Base-by-base conservation (phyloP, 306 rosid species). In the Lablab purpureus region DNA sequence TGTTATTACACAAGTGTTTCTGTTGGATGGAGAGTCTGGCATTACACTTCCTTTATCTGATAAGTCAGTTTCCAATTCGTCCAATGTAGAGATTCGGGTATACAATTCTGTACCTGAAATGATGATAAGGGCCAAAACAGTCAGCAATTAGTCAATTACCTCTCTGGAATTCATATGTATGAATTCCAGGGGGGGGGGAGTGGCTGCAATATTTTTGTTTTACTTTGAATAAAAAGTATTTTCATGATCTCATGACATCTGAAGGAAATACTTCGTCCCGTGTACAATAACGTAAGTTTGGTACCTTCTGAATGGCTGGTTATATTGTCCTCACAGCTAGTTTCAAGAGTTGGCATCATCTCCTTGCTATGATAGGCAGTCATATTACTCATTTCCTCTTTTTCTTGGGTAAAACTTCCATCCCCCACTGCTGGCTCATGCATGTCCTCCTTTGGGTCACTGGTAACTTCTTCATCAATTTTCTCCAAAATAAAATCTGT, bases 231-330 rank as follows among this genome's bases (percentile, higher is more conserved):
- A 32, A 58, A 34, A 59, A 40, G 22, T 3, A 13, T 1, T 5
- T 43, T 79, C 68, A 80, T 67, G 58, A 52, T 27, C 45, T 22
- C 60, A 54, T 30, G 58, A 6, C 25, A 55, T 66, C 67, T 66
- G n/a, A 28, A 67, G 41, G 68, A 60, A 46, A 77, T 50, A 23
- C 47, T 25, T 47, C 74, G 19, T 64, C 36, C 56, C 43, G 50
- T 40, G 76, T 22, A 71, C 30, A 56, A 30, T 41, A 62, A 27
- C 32, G 67, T 67, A 62, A 67, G n/a, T 73, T 32, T 50, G 11
- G 59, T 92, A 95, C 99, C 99, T 89, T 88, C 80, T 62, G 73
- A 65, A 41, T 56, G 21, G 60, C 65, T 88, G 80, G 76, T 78
- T 70, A 47, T 55, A 25, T 30, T 18, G 21, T 82, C 87, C 71